Evolutionary conservation across 306 rosid species (phyloP).

Genomic region (Vigna unguiculata): DNA sequence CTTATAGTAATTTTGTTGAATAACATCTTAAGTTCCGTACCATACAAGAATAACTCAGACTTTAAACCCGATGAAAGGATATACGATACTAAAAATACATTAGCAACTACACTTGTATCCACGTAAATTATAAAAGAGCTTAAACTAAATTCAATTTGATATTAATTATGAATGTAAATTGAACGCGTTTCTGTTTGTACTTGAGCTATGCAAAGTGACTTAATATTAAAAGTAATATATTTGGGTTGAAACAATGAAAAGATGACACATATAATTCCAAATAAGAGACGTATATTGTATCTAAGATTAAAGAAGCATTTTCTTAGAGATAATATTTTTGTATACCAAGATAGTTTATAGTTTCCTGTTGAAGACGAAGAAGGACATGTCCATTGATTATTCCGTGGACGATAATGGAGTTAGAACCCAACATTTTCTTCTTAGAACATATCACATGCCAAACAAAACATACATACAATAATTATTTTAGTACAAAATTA

Average conservation of each 20-base stretch:
- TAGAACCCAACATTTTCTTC: constrained; percentile 98
- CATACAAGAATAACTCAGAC: neutral
- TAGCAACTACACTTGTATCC: neutral
- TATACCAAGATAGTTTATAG: constrained; percentile 60
- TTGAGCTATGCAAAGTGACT: neutral
- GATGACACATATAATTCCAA: neutral
- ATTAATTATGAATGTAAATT: neutral
- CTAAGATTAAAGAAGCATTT: constrained; percentile 51
- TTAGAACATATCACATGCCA: constrained; percentile 84
- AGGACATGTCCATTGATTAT: constrained; percentile 88
- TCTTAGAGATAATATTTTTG: constrained; percentile 64
- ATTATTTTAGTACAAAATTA: too few relatives aligned
- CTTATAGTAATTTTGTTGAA: too few relatives aligned
- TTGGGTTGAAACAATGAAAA: neutral
- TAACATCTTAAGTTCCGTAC: too few relatives aligned
- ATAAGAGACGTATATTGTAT: constrained; percentile 8
- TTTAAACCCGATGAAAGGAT: neutral
- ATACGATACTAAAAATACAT: neutral
- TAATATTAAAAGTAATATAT: neutral
- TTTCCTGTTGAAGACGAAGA: constrained; percentile 88
- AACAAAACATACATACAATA: constrained; percentile 76
- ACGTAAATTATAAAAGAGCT: neutral
- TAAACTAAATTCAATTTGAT: neutral
- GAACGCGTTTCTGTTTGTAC: neutral
- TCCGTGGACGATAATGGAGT: constrained; percentile 92